These are phyloP conservation scores for Mimosa bimucronata DNA, from an alignment of 306 rosid genomes.

Conservation along the genomic window DNA sequence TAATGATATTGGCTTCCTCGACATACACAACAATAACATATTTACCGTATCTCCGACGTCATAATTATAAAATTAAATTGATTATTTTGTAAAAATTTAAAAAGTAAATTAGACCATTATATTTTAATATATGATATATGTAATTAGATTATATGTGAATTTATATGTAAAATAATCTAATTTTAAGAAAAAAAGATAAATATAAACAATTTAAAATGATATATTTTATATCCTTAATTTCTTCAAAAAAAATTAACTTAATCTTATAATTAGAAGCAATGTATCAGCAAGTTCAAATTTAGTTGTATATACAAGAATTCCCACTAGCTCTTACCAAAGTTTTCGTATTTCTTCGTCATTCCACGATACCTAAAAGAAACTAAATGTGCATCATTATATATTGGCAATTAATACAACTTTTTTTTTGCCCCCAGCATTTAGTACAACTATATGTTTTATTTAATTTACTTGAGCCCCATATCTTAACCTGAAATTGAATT, in stretches of 20 bases:
- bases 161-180: no score
- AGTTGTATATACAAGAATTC: constrained; percentile 1
- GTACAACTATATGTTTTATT: not conserved
- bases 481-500: not conserved
- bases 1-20: constrained; percentile 28
- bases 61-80: no score
- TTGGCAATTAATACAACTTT: not conserved
- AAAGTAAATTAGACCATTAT: no score
- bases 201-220: no score
- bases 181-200: no score
- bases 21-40: constrained; percentile 26
- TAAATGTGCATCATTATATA: not conserved
- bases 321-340: not conserved
- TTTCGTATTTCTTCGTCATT: not conserved
- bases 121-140: no score
- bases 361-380: not conserved
- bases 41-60: constrained; percentile 32
- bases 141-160: no score
- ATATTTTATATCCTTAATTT: no score
- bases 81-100: no score
- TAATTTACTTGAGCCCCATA: not conserved
- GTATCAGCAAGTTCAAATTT: constrained; percentile 36
- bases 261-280: no score
- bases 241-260: no score
- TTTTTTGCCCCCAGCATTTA: no score